Percentiles rank a stretch among this genome's conserved stretches.
Evolutionary conservation across 2,329 filamentous ascomycete species (phyloP).

Genomic region (Pseudogymnoascus sp.): DNA sequence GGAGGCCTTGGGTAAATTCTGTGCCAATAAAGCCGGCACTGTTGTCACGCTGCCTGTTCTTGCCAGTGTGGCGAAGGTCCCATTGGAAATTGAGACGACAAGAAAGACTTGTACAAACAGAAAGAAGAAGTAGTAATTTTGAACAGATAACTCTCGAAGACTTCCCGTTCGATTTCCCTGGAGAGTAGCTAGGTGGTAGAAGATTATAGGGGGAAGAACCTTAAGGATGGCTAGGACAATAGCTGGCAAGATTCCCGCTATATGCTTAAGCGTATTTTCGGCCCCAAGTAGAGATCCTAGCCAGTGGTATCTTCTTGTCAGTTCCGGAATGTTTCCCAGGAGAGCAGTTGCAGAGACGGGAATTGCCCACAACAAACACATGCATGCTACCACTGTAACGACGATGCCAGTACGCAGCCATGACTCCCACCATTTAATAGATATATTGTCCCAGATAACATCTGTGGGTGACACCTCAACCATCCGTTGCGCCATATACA

Average conservation of each 20-base stretch:
- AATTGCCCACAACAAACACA: conserved; percentile 84
- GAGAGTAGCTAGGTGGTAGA: conserved; percentile 63
- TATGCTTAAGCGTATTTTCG: conserved; percentile 53
- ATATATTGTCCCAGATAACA: conserved; percentile 96
- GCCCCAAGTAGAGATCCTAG: conserved; percentile 68
- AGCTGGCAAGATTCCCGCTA: conserved; percentile 83
- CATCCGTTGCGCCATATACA: conserved; percentile 83
- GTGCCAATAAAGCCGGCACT: conserved; percentile 65
- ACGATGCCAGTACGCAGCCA: conserved; percentile 59
- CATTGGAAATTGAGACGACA: conserved; percentile 74
- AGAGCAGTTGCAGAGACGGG: conserved; percentile 83
- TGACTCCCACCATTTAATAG: conserved; percentile 86
- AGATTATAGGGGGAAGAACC: conserved; percentile 68
- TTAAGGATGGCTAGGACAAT: conserved; percentile 69
- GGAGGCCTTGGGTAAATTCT: conserved; percentile 74
- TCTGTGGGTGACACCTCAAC: conserved; percentile 90
- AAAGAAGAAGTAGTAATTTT: conserved; percentile 88
- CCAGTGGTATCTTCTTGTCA: conserved; percentile 62
- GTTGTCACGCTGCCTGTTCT: conserved; percentile 55
- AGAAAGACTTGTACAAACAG: conserved; percentile 93
- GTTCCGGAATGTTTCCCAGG: conserved; percentile 65
- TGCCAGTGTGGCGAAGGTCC: conserved; percentile 58
- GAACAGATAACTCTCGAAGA: conserved; percentile 72
- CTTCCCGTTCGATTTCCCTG: conserved; percentile 79
- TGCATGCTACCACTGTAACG: conserved; percentile 57